phyloP scores from a whole-genome alignment of 139 green algal species.

The Zygnema circumcarinatum region DNA sequence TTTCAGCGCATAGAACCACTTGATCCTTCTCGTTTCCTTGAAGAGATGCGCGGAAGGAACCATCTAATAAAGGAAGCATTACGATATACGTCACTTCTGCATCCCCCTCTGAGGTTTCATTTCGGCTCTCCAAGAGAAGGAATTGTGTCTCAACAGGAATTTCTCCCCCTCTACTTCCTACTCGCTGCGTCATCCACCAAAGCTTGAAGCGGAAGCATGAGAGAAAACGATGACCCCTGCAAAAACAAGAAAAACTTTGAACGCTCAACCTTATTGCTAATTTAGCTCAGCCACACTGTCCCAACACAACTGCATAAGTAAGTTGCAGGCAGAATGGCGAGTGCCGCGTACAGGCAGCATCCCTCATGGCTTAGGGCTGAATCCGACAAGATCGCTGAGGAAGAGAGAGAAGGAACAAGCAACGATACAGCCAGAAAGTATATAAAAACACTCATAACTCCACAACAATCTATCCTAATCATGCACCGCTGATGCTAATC shows the following conservation, averaged over 20 bases:
- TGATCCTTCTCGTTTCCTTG: slow-evolving; percentile 42
- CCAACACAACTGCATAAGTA: background rate
- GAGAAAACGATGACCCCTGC: slow-evolving; percentile 42
- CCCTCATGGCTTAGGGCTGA: background rate
- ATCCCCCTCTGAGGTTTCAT: background rate
- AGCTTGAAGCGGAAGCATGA: slow-evolving; percentile 60
- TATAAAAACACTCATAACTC: background rate
- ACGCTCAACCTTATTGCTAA: background rate
- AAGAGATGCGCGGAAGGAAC: slow-evolving; percentile 46
- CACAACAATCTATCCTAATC: background rate
- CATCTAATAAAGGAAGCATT: slow-evolving; percentile 52
- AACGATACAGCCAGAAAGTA: background rate
- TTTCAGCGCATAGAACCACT: slow-evolving; percentile 42
- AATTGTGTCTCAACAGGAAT: slow-evolving; percentile 57
- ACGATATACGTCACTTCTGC: slow-evolving; percentile 42
- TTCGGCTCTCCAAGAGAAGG: slow-evolving; percentile 36
- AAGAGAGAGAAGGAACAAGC: background rate
- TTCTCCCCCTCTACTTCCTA: slow-evolving; percentile 35
- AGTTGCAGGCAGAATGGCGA: background rate
- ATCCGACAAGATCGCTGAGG: background rate
- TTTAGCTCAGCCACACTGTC: too few species aligned
- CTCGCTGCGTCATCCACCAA: slow-evolving; percentile 59
- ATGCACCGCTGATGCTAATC: too few species aligned
- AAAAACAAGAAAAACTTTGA: background rate
- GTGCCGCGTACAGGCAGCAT: background rate